These are phyloP conservation scores for Sporothrix sp. DNA, from an alignment of 2,329 filamentous ascomycete genomes.

Conservation along the genomic window DNA sequence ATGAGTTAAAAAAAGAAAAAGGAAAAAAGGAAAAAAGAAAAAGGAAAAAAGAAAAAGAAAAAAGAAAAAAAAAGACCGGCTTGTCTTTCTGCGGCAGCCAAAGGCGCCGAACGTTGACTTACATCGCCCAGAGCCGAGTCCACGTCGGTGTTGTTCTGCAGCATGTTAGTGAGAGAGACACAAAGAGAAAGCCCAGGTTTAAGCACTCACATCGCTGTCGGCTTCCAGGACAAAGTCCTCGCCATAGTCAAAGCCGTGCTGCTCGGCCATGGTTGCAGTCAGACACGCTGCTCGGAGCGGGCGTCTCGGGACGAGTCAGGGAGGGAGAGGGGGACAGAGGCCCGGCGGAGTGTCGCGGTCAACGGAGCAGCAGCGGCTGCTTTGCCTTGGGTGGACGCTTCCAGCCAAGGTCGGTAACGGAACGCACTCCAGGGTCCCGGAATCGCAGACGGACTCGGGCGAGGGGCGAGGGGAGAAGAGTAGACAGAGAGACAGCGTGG, in stretches of 20 bases:
- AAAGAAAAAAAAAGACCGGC: background rate
- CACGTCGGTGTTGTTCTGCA: slow-evolving; percentile 12
- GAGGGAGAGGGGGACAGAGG: no score
- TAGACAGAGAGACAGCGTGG: background rate
- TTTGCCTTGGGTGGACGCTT: slow-evolving; percentile 17
- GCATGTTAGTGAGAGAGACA: no score
- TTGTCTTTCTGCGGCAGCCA: background rate
- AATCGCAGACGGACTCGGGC: background rate
- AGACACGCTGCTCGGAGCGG: no score
- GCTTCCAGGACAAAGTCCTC: slow-evolving; percentile 7
- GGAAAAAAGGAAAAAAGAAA: no score
- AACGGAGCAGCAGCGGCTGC: slow-evolving; percentile 18
- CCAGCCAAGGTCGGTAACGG: slow-evolving; percentile 14
- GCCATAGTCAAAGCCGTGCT: background rate
- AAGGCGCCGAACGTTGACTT: no score
- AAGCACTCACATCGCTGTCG: slow-evolving; percentile 8
- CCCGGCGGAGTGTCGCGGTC: no score
- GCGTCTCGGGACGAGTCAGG: no score
- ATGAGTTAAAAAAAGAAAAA: no score
- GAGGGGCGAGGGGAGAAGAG: background rate
- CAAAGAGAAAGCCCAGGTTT: background rate
- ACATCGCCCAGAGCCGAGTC: slow-evolving; percentile 25
- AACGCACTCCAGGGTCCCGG: background rate
- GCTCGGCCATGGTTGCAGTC: slow-evolving; percentile 4
- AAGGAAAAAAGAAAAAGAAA: no score